Conservation (phyloP, 306 rosid genomes). For the Dalbergia cochinchinensis region DNA sequence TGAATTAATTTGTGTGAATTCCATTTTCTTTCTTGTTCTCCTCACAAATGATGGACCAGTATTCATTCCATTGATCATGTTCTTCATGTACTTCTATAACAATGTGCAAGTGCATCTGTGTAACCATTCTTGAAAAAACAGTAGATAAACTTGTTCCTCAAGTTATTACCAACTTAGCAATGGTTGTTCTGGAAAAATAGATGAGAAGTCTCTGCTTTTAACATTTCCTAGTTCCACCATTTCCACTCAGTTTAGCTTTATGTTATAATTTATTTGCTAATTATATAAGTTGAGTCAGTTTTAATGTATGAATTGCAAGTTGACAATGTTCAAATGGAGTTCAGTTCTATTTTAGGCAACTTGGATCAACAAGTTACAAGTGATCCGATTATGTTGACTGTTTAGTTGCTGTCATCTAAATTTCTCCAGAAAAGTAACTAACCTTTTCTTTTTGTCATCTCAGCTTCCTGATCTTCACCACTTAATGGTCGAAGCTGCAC, state of each 20-base stretch:
- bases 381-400: slow-evolving; percentile 27
- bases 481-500: slow-evolving; percentile 86
- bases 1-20: slow-evolving; percentile 23
- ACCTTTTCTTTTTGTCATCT: slow-evolving; percentile 33
- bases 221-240: slow-evolving; percentile 4
- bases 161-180: slow-evolving; percentile 17
- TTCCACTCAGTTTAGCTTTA: slow-evolving; percentile 29
- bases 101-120: not conserved
- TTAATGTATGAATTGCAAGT: slow-evolving; percentile 23
- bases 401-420: slow-evolving; percentile 35
- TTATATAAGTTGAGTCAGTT: not conserved
- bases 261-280: slow-evolving; percentile 14
- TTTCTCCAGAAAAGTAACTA: slow-evolving; percentile 26
- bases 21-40: not conserved
- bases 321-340: slow-evolving; percentile 15
- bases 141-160: slow-evolving; percentile 10
- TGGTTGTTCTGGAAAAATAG: slow-evolving; percentile 41
- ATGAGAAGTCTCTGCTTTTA: slow-evolving; percentile 20
- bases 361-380: not conserved
- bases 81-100: slow-evolving; percentile 32
- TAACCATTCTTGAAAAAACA: slow-evolving; percentile 9
- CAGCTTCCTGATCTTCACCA: slow-evolving; percentile 87
- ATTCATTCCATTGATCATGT: slow-evolving; percentile 33
- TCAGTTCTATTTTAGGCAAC: slow-evolving; percentile 24
- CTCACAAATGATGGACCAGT: slow-evolving; percentile 10